phyloP scores from a whole-genome alignment of 176 grass and related monocot species.

The Puya raimondii region DNA sequence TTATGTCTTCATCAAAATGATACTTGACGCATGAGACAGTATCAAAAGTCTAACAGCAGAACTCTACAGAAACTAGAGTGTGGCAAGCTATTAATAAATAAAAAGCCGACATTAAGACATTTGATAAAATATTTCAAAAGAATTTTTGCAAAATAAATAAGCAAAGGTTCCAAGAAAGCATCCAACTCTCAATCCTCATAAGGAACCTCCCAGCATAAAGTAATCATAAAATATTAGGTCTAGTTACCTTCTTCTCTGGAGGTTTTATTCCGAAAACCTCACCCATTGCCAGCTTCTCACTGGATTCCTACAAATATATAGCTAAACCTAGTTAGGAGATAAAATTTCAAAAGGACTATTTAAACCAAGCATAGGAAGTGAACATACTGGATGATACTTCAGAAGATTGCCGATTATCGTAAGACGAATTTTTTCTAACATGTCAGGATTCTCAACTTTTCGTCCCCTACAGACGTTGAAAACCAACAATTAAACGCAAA shows the following conservation, averaged over 20 bases:
- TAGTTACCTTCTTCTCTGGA: constrained; percentile 64
- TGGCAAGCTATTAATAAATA: no score
- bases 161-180: no score
- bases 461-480: constrained; percentile 40
- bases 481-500: background rate
- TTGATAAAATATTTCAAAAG: no score
- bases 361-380: no score
- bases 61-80: no score
- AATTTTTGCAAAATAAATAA: no score
- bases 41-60: no score
- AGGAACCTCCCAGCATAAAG: no score
- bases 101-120: no score
- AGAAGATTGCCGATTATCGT: constrained; percentile 98
- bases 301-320: constrained; percentile 66
- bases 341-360: background rate
- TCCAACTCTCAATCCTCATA: no score
- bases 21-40: no score
- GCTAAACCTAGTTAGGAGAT: constrained; percentile 8
- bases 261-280: constrained; percentile 94
- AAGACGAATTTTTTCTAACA: constrained; percentile 85
- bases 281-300: constrained; percentile 93
- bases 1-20: no score
- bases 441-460: constrained; percentile 91
- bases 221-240: constrained; percentile 4
- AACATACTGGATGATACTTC: constrained; percentile 89